phyloP scores from a whole-genome alignment of 1,284 basidiomycete genomes.

The Hymenochaete sp. region DNA sequence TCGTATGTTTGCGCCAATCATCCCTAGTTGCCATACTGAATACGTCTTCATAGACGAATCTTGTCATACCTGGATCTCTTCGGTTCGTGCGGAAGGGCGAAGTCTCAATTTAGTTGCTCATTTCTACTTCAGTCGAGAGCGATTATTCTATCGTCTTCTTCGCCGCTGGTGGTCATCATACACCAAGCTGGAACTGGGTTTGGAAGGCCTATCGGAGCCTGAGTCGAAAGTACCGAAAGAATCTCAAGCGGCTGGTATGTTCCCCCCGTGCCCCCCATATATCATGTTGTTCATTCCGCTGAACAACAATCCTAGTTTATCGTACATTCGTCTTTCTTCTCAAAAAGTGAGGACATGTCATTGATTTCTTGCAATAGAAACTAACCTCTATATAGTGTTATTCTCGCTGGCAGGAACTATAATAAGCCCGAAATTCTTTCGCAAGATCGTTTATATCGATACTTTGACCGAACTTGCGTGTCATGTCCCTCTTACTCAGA shows the following conservation, averaged over 20 bases:
- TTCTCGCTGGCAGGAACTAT: conserved; percentile 80
- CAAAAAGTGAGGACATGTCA: conserved; percentile 52
- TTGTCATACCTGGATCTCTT: conserved; percentile 71
- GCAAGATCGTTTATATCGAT: conserved; percentile 67
- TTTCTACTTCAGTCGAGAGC: conserved; percentile 57
- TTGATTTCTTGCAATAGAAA: background rate
- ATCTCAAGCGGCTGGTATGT: conserved; percentile 69
- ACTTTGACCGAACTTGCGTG: conserved; percentile 69
- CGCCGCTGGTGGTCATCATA: conserved; percentile 67
- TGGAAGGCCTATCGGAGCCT: conserved; percentile 82
- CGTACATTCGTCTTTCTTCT: conserved; percentile 80
- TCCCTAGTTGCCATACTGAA: background rate
- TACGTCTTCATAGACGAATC: conserved; percentile 51
- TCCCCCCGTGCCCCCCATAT: background rate
- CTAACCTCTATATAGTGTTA: conserved; percentile 45
- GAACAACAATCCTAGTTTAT: conserved; percentile 46
- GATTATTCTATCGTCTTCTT: conserved; percentile 84
- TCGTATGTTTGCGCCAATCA: conserved; percentile 39
- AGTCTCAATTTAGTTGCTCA: background rate
- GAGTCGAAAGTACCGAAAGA: conserved; percentile 79
- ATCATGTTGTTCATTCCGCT: background rate
- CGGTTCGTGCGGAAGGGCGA: conserved; percentile 35
- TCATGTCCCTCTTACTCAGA: conserved; percentile 72
- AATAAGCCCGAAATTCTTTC: conserved; percentile 83
- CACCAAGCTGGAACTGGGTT: conserved; percentile 81